Percentiles rank a stretch among this genome's conserved stretches.
Evolutionary conservation across 2,329 filamentous ascomycete genomes (phyloP).

Genomic region (Pseudocercospora fuligena): DNA sequence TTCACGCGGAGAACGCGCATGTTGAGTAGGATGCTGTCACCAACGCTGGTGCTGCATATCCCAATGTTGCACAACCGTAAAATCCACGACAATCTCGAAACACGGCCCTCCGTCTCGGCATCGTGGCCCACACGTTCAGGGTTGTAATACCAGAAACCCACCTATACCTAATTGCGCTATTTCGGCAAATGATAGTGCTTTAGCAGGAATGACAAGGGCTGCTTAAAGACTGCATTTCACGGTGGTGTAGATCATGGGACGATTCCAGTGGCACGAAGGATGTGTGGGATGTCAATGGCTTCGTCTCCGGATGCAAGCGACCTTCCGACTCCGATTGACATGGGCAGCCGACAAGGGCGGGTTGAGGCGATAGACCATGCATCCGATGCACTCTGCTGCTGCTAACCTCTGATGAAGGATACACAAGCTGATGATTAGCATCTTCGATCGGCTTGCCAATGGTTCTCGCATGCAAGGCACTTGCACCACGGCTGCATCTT

Average conservation of each 20-base stretch:
- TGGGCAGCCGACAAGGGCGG: background rate
- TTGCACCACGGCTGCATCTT: too few species aligned
- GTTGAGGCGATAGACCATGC: background rate
- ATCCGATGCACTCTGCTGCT: background rate
- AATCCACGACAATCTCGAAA: slow-evolving; percentile 7
- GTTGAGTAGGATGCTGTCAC: background rate
- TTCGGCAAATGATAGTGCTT: background rate
- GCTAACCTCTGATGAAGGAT: background rate
- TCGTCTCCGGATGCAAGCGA: background rate
- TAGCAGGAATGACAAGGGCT: background rate
- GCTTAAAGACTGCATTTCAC: background rate
- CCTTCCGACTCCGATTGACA: background rate
- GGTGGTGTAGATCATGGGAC: background rate
- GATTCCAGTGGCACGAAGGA: background rate
- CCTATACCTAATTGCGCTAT: background rate
- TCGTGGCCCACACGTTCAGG: background rate
- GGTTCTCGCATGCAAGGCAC: background rate
- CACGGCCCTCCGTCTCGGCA: background rate
- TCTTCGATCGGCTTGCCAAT: background rate
- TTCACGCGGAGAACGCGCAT: slow-evolving; percentile 3
- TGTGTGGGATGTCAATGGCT: background rate
- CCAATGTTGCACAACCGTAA: background rate
- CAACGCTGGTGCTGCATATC: slow-evolving; percentile 4
- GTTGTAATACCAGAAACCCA: background rate
- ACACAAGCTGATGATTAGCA: background rate